Conservation (phyloP, 78 protist genomes). For the Isochrysis galbana region DNA sequence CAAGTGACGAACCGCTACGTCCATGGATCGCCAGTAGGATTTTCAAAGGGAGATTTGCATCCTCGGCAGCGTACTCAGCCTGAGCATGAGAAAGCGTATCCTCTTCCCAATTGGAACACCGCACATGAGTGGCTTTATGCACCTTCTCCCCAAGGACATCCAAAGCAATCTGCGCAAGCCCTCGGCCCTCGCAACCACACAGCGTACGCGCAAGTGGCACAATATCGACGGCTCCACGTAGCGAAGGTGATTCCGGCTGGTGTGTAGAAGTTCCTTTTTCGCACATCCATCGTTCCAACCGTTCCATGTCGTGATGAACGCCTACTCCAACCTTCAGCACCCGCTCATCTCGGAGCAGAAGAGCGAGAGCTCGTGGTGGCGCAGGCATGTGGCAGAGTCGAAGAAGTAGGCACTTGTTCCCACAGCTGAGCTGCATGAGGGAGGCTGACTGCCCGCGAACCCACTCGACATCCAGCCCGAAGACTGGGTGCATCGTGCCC, state of each 20-base stretch:
- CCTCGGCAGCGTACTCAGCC: background rate
- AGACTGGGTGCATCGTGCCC: background rate
- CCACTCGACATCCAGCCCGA: background rate
- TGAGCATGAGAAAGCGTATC: background rate
- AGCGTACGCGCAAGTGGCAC: background rate
- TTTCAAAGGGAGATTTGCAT: background rate
- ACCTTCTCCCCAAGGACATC: background rate
- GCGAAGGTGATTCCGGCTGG: background rate
- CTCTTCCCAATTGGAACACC: background rate
- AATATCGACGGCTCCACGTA: background rate
- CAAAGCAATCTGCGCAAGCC: background rate
- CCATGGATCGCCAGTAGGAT: background rate
- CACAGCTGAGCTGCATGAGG: background rate
- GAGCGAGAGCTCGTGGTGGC: background rate
- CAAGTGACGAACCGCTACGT: background rate
- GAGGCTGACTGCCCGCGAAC: background rate
- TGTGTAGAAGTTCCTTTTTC: background rate
- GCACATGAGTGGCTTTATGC: background rate
- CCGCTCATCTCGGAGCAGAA: background rate
- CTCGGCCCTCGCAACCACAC: background rate
- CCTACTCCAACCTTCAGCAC: background rate
- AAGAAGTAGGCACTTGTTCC: background rate
- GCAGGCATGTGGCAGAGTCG: background rate
- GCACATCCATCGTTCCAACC: background rate
- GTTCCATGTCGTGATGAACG: background rate